A percentile compares a stretch with the other conserved stretches of the same genome.
These are phyloP conservation scores for Mucor velutinosus DNA, from an alignment of 371 early-diverging fungal species.

Conservation along the genomic window DNA sequence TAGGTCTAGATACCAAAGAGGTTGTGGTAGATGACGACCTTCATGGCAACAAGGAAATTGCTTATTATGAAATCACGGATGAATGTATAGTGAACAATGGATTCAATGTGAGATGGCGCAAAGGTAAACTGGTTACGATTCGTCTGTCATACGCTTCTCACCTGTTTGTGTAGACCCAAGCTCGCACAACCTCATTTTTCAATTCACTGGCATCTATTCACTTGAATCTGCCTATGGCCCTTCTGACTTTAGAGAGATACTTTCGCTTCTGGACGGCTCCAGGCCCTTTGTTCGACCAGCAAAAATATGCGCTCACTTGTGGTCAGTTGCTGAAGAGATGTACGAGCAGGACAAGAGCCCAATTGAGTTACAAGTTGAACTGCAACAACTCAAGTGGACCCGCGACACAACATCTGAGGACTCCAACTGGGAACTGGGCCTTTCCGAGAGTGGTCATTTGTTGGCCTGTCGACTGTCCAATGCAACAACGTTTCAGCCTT, in stretches of 20 bases:
- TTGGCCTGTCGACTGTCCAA: neutral
- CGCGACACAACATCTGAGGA: neutral
- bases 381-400: neutral
- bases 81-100: constrained; percentile 31
- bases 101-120: constrained; percentile 33
- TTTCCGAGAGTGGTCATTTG: neutral
- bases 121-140: constrained; percentile 6
- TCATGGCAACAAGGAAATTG: constrained; percentile 13
- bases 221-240: constrained; percentile 15
- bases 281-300: neutral
- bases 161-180: constrained; percentile 1
- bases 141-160: neutral
- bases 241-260: constrained; percentile 23
- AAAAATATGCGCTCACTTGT: constrained; percentile 12
- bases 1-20: constrained; percentile 18
- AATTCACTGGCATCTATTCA: constrained; percentile 16
- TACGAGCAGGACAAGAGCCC: neutral
- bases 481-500: neutral
- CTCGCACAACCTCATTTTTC: constrained; percentile 8
- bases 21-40: constrained; percentile 15
- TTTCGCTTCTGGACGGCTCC: neutral
- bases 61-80: constrained; percentile 27
- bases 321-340: constrained; percentile 6
- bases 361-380: neutral
- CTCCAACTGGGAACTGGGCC: neutral